Evolutionary conservation across 164 flowering plant species (phyloP).

Genomic region (Piper betle): DNA sequence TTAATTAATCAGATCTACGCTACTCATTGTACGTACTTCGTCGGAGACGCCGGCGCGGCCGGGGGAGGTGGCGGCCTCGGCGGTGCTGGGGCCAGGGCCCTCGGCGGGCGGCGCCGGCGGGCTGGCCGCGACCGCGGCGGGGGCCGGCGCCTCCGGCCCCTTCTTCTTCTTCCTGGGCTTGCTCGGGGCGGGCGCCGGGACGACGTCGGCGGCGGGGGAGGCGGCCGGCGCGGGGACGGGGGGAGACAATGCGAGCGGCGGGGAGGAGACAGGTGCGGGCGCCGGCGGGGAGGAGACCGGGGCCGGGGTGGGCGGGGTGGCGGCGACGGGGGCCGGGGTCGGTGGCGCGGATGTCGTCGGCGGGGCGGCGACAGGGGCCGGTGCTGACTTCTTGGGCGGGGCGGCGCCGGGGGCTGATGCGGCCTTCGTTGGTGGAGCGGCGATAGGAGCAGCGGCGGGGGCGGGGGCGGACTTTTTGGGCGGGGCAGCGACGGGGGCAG

Average conservation of each 20-base stretch:
- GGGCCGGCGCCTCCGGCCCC: slow-evolving; percentile 19
- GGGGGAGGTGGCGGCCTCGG: slow-evolving; percentile 10
- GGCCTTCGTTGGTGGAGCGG: slow-evolving; percentile 9
- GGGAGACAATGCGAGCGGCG: slow-evolving; percentile 17
- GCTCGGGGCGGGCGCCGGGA: slow-evolving; percentile 24
- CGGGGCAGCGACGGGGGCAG: slow-evolving; percentile 25
- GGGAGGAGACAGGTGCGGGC: neutral
- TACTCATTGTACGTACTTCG: slow-evolving; percentile 10
- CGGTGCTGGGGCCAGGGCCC: slow-evolving; percentile 25
- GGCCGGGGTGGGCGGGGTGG: neutral
- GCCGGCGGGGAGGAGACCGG: slow-evolving; percentile 3
- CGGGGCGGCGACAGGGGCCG: neutral
- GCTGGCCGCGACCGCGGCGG: slow-evolving; percentile 10
- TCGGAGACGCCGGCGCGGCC: slow-evolving; percentile 17
- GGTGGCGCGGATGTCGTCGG: neutral
- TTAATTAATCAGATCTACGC: neutral
- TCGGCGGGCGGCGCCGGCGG: slow-evolving; percentile 29
- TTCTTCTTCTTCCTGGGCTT: slow-evolving; percentile 14
- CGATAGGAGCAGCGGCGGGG: neutral
- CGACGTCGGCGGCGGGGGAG: slow-evolving; percentile 3
- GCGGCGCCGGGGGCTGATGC: slow-evolving; percentile 18
- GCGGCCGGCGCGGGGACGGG: slow-evolving; percentile 16
- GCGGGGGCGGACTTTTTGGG: neutral
- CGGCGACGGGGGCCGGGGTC: slow-evolving; percentile 2
- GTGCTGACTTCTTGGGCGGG: neutral